Conservation (phyloP, 1,284 basidiomycete genomes). For the Blastosporella zonata region DNA sequence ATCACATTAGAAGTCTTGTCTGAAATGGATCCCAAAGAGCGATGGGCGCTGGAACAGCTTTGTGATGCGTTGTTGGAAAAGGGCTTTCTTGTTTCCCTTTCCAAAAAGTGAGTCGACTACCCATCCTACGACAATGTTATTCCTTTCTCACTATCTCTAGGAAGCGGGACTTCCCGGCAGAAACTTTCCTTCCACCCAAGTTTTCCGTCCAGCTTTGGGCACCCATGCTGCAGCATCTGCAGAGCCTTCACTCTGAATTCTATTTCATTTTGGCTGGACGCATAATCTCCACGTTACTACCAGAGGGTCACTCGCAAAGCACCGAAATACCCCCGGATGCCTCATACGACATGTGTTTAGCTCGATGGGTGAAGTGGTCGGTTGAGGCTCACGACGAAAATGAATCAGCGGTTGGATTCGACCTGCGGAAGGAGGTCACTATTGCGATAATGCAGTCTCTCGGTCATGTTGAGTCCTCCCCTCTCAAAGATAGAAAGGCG, state of each 20-base stretch:
- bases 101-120: constrained; percentile 61
- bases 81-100: constrained; percentile 73
- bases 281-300: constrained; percentile 44
- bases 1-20: constrained; percentile 20
- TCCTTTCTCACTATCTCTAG: constrained; percentile 33
- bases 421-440: constrained; percentile 44
- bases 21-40: constrained; percentile 45
- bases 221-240: constrained; percentile 65
- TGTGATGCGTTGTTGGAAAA: constrained; percentile 60
- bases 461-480: constrained; percentile 33
- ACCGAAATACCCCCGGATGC: constrained; percentile 23
- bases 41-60: constrained; percentile 66
- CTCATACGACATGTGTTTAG: constrained; percentile 57
- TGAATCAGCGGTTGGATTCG: constrained; percentile 28
- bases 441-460: constrained; percentile 46
- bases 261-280: constrained; percentile 48
- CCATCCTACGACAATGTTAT: neutral
- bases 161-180: constrained; percentile 52
- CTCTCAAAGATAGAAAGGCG: constrained; percentile 33
- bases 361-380: constrained; percentile 67
- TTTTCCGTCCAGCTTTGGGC: constrained; percentile 66
- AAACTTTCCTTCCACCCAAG: constrained; percentile 48
- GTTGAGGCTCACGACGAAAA: constrained; percentile 37
- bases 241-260: constrained; percentile 54
- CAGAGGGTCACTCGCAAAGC: constrained; percentile 15